phyloP scores from a whole-genome alignment of 768 basidiomycete species.

The Boletus vermiculosoides region DNA sequence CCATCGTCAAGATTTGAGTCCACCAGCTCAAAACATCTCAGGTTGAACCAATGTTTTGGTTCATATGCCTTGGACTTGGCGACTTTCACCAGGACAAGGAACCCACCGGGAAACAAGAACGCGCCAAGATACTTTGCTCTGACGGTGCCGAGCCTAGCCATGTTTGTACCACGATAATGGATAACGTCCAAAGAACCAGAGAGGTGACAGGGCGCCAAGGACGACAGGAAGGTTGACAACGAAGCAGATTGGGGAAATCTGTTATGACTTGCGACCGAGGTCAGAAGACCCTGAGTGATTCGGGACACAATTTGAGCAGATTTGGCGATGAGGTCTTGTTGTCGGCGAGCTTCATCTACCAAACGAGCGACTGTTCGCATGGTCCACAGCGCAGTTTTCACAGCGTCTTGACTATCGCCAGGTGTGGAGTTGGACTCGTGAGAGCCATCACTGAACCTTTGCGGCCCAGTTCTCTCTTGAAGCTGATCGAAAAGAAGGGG shows the following conservation, averaged over 20 bases:
- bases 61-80: conserved; percentile 79
- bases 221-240: conserved; percentile 60
- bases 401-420: conserved; percentile 11
- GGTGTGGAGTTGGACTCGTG: not conserved
- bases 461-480: conserved; percentile 16
- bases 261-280: conserved; percentile 26
- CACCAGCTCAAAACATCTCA: conserved; percentile 67
- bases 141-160: conserved; percentile 47
- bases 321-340: conserved; percentile 62
- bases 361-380: conserved; percentile 75
- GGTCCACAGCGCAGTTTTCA: conserved; percentile 52
- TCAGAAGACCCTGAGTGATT: conserved; percentile 43
- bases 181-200: conserved; percentile 89
- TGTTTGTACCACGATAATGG: conserved; percentile 53
- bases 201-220: conserved; percentile 75
- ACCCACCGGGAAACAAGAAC: conserved; percentile 85
- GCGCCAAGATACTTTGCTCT: conserved; percentile 86
- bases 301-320: conserved; percentile 68
- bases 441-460: conserved; percentile 1
- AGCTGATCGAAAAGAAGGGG: conserved; percentile 85
- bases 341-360: conserved; percentile 78
- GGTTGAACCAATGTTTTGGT: conserved; percentile 83
- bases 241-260: conserved; percentile 38
- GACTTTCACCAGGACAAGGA: conserved; percentile 84
- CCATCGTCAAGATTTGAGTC: conserved; percentile 74